Evolutionary conservation across 768 basidiomycete species (phyloP), one percentile per base, ranked within the genome.

Genomic region (Rubroboletus pulcherrimus): DNA sequence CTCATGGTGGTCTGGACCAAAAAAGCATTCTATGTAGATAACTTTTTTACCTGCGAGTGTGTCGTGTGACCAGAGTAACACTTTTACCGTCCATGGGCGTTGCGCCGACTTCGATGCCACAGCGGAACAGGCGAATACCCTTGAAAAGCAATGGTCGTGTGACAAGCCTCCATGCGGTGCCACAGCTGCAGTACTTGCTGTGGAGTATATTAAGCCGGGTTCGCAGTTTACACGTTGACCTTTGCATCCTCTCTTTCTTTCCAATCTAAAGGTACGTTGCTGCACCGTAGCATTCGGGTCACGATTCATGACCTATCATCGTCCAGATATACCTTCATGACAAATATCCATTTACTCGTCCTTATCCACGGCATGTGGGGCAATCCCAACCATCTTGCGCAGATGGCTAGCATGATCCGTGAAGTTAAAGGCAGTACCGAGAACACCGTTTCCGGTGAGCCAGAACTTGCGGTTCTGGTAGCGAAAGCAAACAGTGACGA

Each of bases 281-380:
- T 40, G 15, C 38, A n/a, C 24, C 33, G 15, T 39, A 12, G 7
- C 19, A n/a, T n/a, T 35, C 10, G 4, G 49, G 10, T 47, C 48
- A 29, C 11, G 21, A 49, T 49, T 33, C 31, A 6, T 12, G 24
- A 17, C 47, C n/a, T 0, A 10, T 17, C 34, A 11, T 35, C 24
- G 6, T 37, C 21, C 6, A 24, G 45, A 56, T 21, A 48, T 51
- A 57, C 37, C 37, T 40, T 37, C 44, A 73, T 73, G 64, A 33
- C 67, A 30, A 47, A 58, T 49, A 65, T 77, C 14, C 78, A 80
- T 57, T 63, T 79, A 11, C 72, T 79, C 8, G 77, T 76, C 21
- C 74, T 79, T 53, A 68, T 79, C 38, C 79, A 80, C 38, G 78
- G 92, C 38, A 91, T 94, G 84, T 93, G 91, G 92, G 92, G 91